Conservation (phyloP, 352 stramenopile genomes). For the Phytophthora syringae region DNA sequence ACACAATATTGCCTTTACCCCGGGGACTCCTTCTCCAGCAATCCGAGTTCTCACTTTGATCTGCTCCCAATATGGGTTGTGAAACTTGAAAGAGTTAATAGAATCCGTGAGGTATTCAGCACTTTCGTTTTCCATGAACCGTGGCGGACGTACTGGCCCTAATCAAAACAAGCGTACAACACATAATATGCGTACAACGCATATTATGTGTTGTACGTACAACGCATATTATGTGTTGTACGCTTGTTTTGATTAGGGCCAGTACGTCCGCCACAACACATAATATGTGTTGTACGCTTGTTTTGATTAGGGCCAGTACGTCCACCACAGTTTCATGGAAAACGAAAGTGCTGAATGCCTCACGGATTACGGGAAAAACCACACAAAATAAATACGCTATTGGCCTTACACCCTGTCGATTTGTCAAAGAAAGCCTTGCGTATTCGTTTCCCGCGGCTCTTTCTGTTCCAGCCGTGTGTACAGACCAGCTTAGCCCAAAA, state of each 20-base stretch:
- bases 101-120: too few relatives aligned
- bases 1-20: neutral
- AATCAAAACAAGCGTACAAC: too few relatives aligned
- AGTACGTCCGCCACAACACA: neutral
- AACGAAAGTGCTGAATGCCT: too few relatives aligned
- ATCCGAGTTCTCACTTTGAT: neutral
- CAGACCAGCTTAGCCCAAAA: too few relatives aligned
- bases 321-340: too few relatives aligned
- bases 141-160: neutral
- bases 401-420: constrained; percentile 5
- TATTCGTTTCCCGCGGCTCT: neutral
- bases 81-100: too few relatives aligned
- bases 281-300: too few relatives aligned
- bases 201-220: neutral
- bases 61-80: neutral
- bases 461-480: constrained; percentile 5
- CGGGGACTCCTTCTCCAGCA: neutral
- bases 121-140: too few relatives aligned
- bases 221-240: too few relatives aligned
- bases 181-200: too few relatives aligned
- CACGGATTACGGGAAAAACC: too few relatives aligned
- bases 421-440: neutral
- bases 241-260: neutral
- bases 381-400: constrained; percentile 8
- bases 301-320: too few relatives aligned